These are phyloP conservation scores for Grosmannia serpens DNA, from an alignment of 2,329 filamentous ascomycete species.

Conservation along the genomic window DNA sequence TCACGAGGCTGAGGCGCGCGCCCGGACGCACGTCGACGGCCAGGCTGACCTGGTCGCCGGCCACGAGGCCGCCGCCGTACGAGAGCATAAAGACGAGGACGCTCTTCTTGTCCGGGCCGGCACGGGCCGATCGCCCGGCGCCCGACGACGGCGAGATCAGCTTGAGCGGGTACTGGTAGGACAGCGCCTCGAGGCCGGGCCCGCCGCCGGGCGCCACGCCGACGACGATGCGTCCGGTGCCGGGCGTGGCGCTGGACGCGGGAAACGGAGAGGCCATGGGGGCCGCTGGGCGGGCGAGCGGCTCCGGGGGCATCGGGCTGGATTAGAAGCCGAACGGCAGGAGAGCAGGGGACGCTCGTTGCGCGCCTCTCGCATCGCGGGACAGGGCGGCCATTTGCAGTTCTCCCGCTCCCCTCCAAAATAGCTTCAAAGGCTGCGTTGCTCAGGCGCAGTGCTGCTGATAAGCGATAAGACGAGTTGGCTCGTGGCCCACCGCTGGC, in stretches of 20 bases:
- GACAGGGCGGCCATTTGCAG: not conserved
- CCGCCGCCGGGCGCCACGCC: constrained; percentile 58
- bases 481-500: not conserved
- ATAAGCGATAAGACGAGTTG: constrained; percentile 6
- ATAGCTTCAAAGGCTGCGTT: not conserved
- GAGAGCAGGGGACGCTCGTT: not conserved
- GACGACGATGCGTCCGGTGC: constrained; percentile 67
- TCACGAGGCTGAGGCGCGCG: constrained; percentile 57
- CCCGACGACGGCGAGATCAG: constrained; percentile 61
- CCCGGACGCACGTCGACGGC: constrained; percentile 50
- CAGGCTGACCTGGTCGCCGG: constrained; percentile 71
- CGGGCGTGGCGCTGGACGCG: constrained; percentile 59
- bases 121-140: not conserved
- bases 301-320: too few relatives aligned
- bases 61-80: constrained; percentile 87
- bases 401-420: too few relatives aligned
- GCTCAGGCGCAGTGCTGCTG: not conserved
- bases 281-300: not conserved
- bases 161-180: constrained; percentile 91
- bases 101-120: constrained; percentile 36
- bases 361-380: not conserved
- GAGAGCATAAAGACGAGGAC: constrained; percentile 82
- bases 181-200: constrained; percentile 61
- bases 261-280: constrained; percentile 62
- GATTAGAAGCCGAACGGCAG: not conserved